Evolutionary conservation across 805 yeast genomes (phyloP).

Genomic region (Ogataea methylovora): DNA sequence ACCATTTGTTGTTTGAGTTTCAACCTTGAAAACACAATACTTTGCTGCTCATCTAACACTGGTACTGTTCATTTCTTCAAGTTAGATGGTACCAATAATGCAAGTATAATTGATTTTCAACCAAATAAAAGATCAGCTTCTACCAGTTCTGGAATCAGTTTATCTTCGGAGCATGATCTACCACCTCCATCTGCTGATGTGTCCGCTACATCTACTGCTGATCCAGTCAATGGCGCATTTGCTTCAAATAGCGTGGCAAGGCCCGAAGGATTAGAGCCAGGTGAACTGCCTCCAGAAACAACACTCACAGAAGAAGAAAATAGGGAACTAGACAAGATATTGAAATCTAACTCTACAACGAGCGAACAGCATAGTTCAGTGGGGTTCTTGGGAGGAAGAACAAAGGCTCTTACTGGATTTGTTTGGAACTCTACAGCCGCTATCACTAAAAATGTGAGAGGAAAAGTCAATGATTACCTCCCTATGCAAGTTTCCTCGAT

Average conservation of each 20-base stretch:
- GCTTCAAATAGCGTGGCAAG: too few species aligned
- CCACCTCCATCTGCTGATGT: too few species aligned
- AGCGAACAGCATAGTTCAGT: slow-evolving; percentile 1
- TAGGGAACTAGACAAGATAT: slow-evolving; percentile 3
- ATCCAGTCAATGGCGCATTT: too few species aligned
- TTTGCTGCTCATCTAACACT: slow-evolving; percentile 82
- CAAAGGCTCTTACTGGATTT: slow-evolving; percentile 12
- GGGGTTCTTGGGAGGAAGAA: too few species aligned
- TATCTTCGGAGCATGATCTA: neutral
- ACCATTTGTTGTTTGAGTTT: slow-evolving; percentile 70
- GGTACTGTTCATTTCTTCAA: slow-evolving; percentile 87
- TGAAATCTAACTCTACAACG: neutral
- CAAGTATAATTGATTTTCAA: too few species aligned
- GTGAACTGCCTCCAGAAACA: neutral
- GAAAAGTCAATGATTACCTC: slow-evolving; percentile 32
- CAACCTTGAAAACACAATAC: slow-evolving; percentile 57
- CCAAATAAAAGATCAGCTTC: slow-evolving; percentile 2
- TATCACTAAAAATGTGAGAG: slow-evolving; percentile 6
- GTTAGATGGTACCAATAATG: slow-evolving; percentile 7
- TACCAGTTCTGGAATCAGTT: neutral
- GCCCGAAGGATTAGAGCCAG: neutral
- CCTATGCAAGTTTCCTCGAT: slow-evolving; percentile 78
- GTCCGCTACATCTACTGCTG: too few species aligned
- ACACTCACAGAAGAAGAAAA: neutral
- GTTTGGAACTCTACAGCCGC: slow-evolving; percentile 12